Conservation (phyloP, 2,329 filamentous ascomycete species). For the Aspergillus thermomutatus region DNA sequence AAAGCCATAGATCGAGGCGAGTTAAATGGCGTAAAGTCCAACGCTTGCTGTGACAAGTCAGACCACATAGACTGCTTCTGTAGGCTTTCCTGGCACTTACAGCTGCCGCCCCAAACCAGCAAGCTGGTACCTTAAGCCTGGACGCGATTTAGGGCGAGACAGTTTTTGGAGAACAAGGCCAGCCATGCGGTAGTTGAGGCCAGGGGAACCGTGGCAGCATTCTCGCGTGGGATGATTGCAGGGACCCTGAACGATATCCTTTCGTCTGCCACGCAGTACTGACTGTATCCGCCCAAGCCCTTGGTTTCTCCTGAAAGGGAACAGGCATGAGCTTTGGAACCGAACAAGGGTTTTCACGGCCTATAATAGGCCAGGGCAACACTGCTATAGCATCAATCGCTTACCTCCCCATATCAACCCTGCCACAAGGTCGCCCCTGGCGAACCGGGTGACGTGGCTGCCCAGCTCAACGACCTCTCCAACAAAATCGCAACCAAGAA, state of each 20-base stretch:
- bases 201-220: constrained; percentile 41
- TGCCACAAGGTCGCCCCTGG: constrained; percentile 33
- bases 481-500: constrained; percentile 33
- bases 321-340: too few species aligned
- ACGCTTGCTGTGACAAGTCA: constrained; percentile 31
- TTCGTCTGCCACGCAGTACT: constrained; percentile 42
- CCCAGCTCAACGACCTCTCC: constrained; percentile 33
- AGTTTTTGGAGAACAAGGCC: constrained; percentile 38
- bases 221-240: constrained; percentile 20
- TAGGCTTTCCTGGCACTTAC: constrained; percentile 23
- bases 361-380: too few species aligned
- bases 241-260: constrained; percentile 42
- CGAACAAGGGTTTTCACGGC: too few species aligned
- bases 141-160: constrained; percentile 31
- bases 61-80: too few species aligned
- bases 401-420: constrained; percentile 33
- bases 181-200: constrained; percentile 40
- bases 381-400: too few species aligned
- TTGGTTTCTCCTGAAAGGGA: constrained; percentile 2
- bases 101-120: constrained; percentile 46
- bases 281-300: constrained; percentile 38
- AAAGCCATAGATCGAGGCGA: constrained; percentile 32
- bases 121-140: constrained; percentile 19
- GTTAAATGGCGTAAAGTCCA: constrained; percentile 36
- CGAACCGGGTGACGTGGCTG: constrained; percentile 22